Conservation (phyloP, 768 basidiomycete genomes). For the Lentinula sp. region DNA sequence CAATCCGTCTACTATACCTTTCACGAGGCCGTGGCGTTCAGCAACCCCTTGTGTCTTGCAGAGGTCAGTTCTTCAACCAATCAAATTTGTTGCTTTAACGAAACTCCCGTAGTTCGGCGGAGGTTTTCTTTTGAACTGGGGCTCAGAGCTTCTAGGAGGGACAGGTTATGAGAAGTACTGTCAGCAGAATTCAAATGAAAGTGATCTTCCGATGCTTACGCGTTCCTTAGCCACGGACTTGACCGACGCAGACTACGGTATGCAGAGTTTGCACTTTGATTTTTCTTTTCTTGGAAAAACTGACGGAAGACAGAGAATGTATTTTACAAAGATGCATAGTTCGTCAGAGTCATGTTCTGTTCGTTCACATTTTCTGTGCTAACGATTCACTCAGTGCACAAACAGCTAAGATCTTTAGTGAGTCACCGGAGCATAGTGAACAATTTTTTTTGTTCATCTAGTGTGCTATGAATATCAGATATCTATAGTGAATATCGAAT, state of each 20-base stretch:
- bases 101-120: constrained; percentile 34
- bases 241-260: constrained; percentile 38
- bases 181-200: constrained; percentile 13
- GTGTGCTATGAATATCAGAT: constrained; percentile 20
- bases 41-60: constrained; percentile 43
- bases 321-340: constrained; percentile 51
- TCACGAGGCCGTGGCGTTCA: constrained; percentile 36
- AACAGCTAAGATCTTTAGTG: constrained; percentile 46
- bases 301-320: constrained; percentile 32
- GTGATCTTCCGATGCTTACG: too few relatives aligned
- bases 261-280: background rate
- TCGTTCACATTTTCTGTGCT: background rate
- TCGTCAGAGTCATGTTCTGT: constrained; percentile 7
- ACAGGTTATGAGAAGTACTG: constrained; percentile 48
- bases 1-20: constrained; percentile 41
- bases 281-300: background rate
- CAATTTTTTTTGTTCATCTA: constrained; percentile 12
- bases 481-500: constrained; percentile 36
- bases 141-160: constrained; percentile 29
- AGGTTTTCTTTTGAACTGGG: constrained; percentile 42
- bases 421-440: constrained; percentile 7
- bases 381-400: constrained; percentile 25
- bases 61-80: constrained; percentile 24
- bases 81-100: background rate
- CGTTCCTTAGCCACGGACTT: constrained; percentile 26